A percentile compares a stretch with the other conserved stretches of the same genome.
Conservation (phyloP, 2,329 filamentous ascomycete species). For the Aschersonia sp. region DNA sequence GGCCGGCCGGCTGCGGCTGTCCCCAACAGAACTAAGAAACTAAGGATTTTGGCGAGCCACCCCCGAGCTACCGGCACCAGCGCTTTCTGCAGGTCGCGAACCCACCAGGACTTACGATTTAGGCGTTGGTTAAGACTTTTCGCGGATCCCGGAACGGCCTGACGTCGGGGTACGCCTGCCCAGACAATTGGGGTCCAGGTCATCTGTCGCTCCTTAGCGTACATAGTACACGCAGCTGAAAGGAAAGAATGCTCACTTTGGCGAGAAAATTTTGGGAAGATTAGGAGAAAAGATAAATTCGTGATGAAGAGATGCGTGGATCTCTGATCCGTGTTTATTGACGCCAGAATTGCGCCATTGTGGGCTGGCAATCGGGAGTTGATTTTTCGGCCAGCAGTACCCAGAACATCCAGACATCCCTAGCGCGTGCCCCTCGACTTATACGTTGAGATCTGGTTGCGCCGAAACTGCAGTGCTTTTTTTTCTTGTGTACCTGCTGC, state of each 20-base stretch:
- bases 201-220: not conserved
- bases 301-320: no score
- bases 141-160: not conserved
- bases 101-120: not conserved
- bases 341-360: no score
- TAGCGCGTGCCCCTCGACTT: not conserved
- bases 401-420: not conserved
- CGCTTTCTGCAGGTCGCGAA: not conserved
- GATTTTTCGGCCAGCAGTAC: not conserved
- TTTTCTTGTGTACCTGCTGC: no score
- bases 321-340: no score
- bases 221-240: not conserved
- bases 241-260: no score
- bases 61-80: not conserved
- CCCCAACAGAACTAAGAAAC: slow-evolving; percentile 28
- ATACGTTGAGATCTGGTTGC: not conserved
- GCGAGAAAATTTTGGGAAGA: no score
- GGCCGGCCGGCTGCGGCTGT: slow-evolving; percentile 3
- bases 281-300: no score
- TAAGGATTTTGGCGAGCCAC: slow-evolving; percentile 7
- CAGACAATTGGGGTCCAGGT: not conserved
- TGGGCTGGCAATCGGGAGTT: no score
- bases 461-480: no score
- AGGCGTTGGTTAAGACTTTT: not conserved
- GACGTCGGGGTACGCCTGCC: not conserved